A percentile compares a stretch with the other conserved stretches of the same genome.
Evolutionary conservation across 2,329 filamentous ascomycete genomes (phyloP).

Genomic region (Coleophoma crateriformis): DNA sequence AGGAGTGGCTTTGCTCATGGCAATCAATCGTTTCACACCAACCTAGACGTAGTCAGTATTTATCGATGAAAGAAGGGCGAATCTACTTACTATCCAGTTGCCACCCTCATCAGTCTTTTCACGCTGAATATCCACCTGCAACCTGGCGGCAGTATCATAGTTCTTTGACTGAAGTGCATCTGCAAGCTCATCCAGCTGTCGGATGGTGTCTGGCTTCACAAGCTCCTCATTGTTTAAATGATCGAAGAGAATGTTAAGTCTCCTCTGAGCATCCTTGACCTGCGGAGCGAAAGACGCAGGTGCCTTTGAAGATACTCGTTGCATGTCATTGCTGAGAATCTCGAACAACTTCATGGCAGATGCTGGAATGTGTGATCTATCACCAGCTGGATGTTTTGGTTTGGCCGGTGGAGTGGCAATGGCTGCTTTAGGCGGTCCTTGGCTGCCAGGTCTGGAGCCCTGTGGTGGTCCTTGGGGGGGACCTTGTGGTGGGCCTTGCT

Average conservation of each 20-base stretch:
- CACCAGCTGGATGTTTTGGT: constrained; percentile 71
- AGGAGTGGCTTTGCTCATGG: constrained; percentile 73
- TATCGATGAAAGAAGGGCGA: not conserved
- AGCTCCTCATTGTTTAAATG: constrained; percentile 95
- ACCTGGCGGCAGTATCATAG: constrained; percentile 58
- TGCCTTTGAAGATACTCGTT: constrained; percentile 79
- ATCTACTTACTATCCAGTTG: constrained; percentile 73
- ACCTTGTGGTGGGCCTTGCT: constrained; percentile 27
- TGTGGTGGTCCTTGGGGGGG: constrained; percentile 37
- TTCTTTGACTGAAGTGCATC: constrained; percentile 63
- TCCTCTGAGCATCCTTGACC: constrained; percentile 90
- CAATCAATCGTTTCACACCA: constrained; percentile 70
- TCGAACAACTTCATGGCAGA: constrained; percentile 75
- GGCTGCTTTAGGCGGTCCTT: constrained; percentile 37
- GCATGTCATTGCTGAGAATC: constrained; percentile 76
- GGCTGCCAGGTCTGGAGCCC: constrained; percentile 32
- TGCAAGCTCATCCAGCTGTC: constrained; percentile 58
- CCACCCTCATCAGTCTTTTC: constrained; percentile 77
- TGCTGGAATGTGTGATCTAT: constrained; percentile 82
- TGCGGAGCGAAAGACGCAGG: constrained; percentile 83
- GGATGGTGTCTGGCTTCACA: constrained; percentile 72
- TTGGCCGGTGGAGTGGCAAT: constrained; percentile 45
- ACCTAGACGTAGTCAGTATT: constrained; percentile 48
- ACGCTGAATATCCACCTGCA: constrained; percentile 71
- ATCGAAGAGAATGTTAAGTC: constrained; percentile 89